Conservation (phyloP, 768 basidiomycete species). For the Imleria badia region DNA sequence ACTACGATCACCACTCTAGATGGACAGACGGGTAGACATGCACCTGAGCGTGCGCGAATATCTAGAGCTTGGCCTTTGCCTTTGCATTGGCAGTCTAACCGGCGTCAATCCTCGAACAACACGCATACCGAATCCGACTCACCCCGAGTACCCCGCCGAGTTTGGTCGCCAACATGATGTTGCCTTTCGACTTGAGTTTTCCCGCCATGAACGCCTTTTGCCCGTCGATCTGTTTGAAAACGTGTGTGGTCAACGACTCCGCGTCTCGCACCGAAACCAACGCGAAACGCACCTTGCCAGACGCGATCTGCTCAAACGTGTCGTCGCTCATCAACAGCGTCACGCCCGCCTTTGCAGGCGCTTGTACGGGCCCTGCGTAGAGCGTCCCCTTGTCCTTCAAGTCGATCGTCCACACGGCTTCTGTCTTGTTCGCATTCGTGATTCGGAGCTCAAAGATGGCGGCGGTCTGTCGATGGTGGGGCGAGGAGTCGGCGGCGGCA, state of each 20-base stretch:
- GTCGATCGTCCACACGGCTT: slow-evolving; percentile 88
- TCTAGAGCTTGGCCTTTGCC: slow-evolving; percentile 44
- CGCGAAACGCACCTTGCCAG: slow-evolving; percentile 58
- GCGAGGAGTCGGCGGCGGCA: background rate
- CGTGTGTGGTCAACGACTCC: background rate
- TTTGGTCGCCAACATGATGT: slow-evolving; percentile 94
- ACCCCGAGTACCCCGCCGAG: slow-evolving; percentile 84
- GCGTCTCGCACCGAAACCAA: background rate
- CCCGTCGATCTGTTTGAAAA: slow-evolving; percentile 61
- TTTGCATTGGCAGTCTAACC: slow-evolving; percentile 34
- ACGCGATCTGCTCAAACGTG: slow-evolving; percentile 66
- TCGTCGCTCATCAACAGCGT: slow-evolving; percentile 78
- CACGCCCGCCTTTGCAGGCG: slow-evolving; percentile 72
- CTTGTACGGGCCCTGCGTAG: slow-evolving; percentile 57
- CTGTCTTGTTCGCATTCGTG: slow-evolving; percentile 68
- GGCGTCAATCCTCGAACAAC: background rate
- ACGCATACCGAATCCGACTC: background rate
- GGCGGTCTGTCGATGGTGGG: slow-evolving; percentile 54
- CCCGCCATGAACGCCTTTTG: slow-evolving; percentile 98
- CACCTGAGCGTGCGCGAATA: background rate
- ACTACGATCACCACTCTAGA: slow-evolving; percentile 18
- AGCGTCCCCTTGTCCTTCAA: slow-evolving; percentile 81
- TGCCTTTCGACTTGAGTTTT: slow-evolving; percentile 87
- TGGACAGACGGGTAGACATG: background rate
- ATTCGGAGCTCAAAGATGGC: slow-evolving; percentile 87